A percentile compares a stretch with the other conserved stretches of the same genome.
Conservation (phyloP, 164 flowering plant species). For the Warburgia ugandensis region DNA sequence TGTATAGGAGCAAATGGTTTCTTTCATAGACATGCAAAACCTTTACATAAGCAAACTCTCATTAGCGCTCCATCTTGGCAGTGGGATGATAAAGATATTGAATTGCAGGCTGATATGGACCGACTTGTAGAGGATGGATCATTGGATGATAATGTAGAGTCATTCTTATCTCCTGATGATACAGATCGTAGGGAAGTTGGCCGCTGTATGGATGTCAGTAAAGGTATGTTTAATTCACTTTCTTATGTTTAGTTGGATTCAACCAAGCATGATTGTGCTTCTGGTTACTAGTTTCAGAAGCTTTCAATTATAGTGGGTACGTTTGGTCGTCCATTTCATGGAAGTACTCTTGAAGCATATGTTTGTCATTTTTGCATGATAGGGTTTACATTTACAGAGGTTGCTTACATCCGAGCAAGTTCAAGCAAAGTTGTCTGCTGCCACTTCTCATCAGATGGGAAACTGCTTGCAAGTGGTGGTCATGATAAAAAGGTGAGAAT, state of each 20-base stretch:
- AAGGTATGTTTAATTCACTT: constrained; percentile 34
- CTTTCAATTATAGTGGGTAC: neutral
- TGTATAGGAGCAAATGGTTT: too few species aligned
- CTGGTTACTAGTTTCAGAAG: too few species aligned
- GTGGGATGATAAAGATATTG: constrained; percentile 90
- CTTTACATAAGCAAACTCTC: too few species aligned
- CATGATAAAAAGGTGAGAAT: constrained; percentile 68
- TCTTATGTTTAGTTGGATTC: neutral
- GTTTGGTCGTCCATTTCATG: neutral
- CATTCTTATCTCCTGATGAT: constrained; percentile 90
- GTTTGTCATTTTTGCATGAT: constrained; percentile 6
- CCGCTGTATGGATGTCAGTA: constrained; percentile 76
- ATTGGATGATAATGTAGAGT: constrained; percentile 92
- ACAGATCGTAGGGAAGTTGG: constrained; percentile 80
- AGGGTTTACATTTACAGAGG: constrained; percentile 79
- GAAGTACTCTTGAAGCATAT: constrained; percentile 8
- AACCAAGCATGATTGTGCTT: too few species aligned
- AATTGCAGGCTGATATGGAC: constrained; percentile 83
- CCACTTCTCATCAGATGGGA: constrained; percentile 97
- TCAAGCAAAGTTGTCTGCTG: constrained; percentile 74
- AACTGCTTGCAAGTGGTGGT: constrained; percentile 90
- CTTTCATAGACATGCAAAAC: too few species aligned
- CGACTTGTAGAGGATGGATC: constrained; percentile 88
- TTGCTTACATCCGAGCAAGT: constrained; percentile 62
- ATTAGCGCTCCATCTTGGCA: constrained; percentile 47